Evolutionary conservation across 257 asterid genomes (phyloP), one percentile per base, ranked within the genome.

Genomic region (Solanum microdontum): DNA sequence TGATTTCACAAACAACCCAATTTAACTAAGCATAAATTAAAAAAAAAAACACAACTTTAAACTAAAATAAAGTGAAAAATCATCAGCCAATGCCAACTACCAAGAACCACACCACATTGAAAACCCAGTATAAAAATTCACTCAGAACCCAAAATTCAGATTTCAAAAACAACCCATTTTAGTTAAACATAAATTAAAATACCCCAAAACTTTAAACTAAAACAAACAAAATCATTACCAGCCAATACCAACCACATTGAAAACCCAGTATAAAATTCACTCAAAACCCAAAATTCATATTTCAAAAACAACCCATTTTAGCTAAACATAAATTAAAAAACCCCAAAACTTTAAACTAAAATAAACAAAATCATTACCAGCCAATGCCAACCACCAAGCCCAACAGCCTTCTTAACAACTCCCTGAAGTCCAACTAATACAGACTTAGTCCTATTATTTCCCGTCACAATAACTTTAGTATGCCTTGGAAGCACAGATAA

Each of bases 341-440:
- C 6, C 11, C 23, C 23, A 30, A 17, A 68, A 7, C 74, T 32
- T 30, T 33, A 87, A 64, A 24, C 26, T 1, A n/a, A 62, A 4
- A 26, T 10, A 37, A 48, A 74, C 84, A 4, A 14, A 55, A 14
- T 64, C 62, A 43, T 89, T 92, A 95, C 98, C 98, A 97, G 97
- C 99, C 99, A 96, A 93, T 96, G 99, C 99, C 99, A 94, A 87
- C 98, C 98, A 84, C 99, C 99, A 90, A 96, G 98, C 15, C 99
- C 98, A 90, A 96, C 98, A 89, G 99, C 98, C 87, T 96, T 96
- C 97, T 96, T 96, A 89, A 96, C 99, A 73, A 95, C 97, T 55
- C 99, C 99, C 93, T 95, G 98, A 90, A 96, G 91, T 51, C 99
- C 99, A 79, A 96, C 99, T 85, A 95, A 93, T 32, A 96, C 99